Percentiles rank a stretch among this genome's conserved stretches.
Conservation (phyloP, 192 early-diverging fungal species). For the Backusella luteola region DNA sequence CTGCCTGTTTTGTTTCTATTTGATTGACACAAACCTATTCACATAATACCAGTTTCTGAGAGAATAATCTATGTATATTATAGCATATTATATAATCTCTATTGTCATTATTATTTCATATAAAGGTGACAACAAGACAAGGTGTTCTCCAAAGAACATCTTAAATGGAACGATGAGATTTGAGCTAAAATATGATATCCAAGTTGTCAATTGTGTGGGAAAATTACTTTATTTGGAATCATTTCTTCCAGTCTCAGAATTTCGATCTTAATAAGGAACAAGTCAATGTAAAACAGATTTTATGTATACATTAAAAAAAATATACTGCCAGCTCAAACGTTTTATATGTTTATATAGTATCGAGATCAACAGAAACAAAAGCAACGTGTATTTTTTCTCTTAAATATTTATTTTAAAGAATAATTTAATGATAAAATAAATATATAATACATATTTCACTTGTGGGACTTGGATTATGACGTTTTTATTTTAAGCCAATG, state of each 20-base stretch:
- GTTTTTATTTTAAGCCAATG: not conserved
- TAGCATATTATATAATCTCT: too few relatives aligned
- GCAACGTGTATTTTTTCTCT: not conserved
- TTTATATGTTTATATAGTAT: not conserved
- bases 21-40: too few relatives aligned
- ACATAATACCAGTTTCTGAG: too few relatives aligned
- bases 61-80: too few relatives aligned
- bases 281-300: not conserved
- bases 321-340: not conserved
- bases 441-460: not conserved
- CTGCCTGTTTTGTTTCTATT: too few relatives aligned
- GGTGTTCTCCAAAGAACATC: too few relatives aligned
- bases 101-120: too few relatives aligned
- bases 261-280: not conserved
- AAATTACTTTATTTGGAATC: not conserved
- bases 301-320: not conserved
- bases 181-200: not conserved
- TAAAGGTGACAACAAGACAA: too few relatives aligned
- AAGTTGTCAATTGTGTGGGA: conserved; percentile 3
- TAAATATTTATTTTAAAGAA: not conserved
- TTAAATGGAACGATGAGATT: too few relatives aligned
- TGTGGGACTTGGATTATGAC: not conserved
- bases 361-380: not conserved
- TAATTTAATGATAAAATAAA: not conserved
- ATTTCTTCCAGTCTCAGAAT: not conserved